Base-by-base conservation (phyloP, 148 eudicot genomes). In the Spergularia marina region DNA sequence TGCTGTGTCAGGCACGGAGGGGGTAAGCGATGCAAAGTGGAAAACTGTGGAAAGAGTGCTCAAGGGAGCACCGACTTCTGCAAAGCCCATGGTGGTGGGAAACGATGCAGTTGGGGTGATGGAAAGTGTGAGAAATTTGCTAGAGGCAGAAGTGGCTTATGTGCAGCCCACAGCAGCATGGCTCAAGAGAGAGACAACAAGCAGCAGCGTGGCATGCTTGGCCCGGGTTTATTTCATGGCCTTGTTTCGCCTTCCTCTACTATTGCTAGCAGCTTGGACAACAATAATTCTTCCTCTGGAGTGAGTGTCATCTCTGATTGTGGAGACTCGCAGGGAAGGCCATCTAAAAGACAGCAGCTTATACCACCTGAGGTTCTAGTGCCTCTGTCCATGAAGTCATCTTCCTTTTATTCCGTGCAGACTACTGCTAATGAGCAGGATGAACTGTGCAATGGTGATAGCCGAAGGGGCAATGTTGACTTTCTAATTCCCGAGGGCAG, bases 51-150 rank as follows among this genome's bases (percentile, higher is more conserved):
- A 66, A 95, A 95, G 85, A 92, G 97, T 34, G 97, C 99, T 49
- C 99, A 92, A 80, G 99, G 99, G 17, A 92, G 99, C 82, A 95
- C 99, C 0, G 96, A 95, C 47, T 92, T 95, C 66, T 95, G 99
- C 72, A 92, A 92, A 78, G 97, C 97, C 8, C 99, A 95, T 14
- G 99, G 99, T 4, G 99, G 99, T 20, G 99, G 99, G 15, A 95
- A 95, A 81, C 80, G 99, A 59, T 95, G 99, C 71, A 77, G 55
- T 49, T 95, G 94, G 94, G 92, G 79, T 3, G 85, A 83, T 0
- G 87, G 82, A 5, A 88, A 88, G 65, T 95, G 99, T 12, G 96
- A 90, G 83, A 95, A 95, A 74, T 95, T 95, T 49, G 96, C 99
- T 0, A 77, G 99, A 68, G 99, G 99, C n/a, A 90, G 80, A 82